Conservation (phyloP, 208 protist genomes). For the Endotrypanum monterogeii region DNA sequence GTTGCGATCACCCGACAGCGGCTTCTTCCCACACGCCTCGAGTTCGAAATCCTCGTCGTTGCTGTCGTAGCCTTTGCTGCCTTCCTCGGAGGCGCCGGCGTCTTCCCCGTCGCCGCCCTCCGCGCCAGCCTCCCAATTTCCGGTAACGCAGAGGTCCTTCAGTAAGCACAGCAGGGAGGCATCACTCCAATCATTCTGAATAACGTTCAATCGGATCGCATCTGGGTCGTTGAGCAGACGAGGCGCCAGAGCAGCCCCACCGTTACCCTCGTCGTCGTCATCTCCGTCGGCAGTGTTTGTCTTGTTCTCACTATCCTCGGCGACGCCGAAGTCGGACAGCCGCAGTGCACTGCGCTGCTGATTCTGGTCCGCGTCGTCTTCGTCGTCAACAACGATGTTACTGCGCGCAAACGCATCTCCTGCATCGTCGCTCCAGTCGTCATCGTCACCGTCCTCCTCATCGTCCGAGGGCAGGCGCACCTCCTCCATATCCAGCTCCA, state of each 20-base stretch:
- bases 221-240: conserved; percentile 69
- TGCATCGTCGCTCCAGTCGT: conserved; percentile 31
- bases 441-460: conserved; percentile 49
- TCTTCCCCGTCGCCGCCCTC: conserved; percentile 47
- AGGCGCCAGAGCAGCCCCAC: conserved; percentile 46
- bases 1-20: conserved; percentile 12
- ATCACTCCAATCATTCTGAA: conserved; percentile 68
- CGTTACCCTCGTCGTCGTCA: conserved; percentile 35
- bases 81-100: conserved; percentile 37
- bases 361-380: conserved; percentile 5
- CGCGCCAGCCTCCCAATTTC: conserved; percentile 82
- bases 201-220: conserved; percentile 47
- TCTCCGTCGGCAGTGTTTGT: conserved; percentile 41
- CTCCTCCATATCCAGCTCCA: conserved; percentile 80
- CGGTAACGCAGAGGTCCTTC: conserved; percentile 96
- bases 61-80: conserved; percentile 84
- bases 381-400: conserved; percentile 27
- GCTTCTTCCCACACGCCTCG: conserved; percentile 62
- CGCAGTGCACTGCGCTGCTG: not conserved
- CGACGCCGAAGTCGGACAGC: conserved; percentile 31
- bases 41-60: conserved; percentile 87
- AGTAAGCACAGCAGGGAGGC: conserved; percentile 56
- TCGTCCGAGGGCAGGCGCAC: conserved; percentile 37
- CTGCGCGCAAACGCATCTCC: conserved; percentile 16
- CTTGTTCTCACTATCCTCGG: conserved; percentile 25